A percentile compares a stretch with the other conserved stretches of the same genome.
Evolutionary conservation across 805 yeast genomes (phyloP).

Genomic region (Brettanomyces bruxellensis): DNA sequence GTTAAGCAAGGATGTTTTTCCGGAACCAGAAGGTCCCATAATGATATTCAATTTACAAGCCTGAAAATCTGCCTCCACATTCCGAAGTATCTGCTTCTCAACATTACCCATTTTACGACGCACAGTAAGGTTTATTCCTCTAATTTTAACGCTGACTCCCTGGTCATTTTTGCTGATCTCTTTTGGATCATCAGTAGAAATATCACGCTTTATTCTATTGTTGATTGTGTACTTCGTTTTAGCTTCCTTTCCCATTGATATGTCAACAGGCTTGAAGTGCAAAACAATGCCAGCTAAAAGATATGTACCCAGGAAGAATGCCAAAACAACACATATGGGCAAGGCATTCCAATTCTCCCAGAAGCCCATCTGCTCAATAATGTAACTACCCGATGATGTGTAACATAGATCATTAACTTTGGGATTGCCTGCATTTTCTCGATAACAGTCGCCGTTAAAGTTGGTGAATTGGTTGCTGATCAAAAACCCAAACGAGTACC

Average conservation of each 20-base stretch:
- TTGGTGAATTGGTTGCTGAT: slow-evolving; percentile 57
- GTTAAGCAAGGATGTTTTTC: slow-evolving; percentile 62
- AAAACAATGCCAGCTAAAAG: slow-evolving; percentile 39
- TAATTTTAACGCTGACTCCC: slow-evolving; percentile 11
- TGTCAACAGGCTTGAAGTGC: slow-evolving; percentile 39
- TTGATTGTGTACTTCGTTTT: slow-evolving; percentile 4
- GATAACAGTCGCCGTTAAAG: slow-evolving; percentile 47
- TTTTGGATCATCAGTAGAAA: not conserved
- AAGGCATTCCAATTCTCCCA: slow-evolving; percentile 54
- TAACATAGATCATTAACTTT: slow-evolving; percentile 28
- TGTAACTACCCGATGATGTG: slow-evolving; percentile 46
- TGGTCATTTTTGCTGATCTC: not conserved
- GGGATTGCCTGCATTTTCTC: slow-evolving; percentile 24
- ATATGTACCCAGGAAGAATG: slow-evolving; percentile 51
- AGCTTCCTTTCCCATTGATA: slow-evolving; percentile 35
- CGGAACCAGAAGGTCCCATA: slow-evolving; percentile 79
- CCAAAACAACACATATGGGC: slow-evolving; percentile 52
- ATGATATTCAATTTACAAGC: slow-evolving; percentile 58
- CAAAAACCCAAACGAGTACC: slow-evolving; percentile 71
- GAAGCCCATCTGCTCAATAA: slow-evolving; percentile 50
- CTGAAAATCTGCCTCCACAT: slow-evolving; percentile 41
- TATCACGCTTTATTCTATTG: not conserved
- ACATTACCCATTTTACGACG: slow-evolving; percentile 11
- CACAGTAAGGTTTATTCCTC: slow-evolving; percentile 17
- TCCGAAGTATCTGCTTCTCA: slow-evolving; percentile 28